Evolutionary conservation across 2,329 filamentous ascomycete species (phyloP).

Genomic region (Talaromyces funiculosus): DNA sequence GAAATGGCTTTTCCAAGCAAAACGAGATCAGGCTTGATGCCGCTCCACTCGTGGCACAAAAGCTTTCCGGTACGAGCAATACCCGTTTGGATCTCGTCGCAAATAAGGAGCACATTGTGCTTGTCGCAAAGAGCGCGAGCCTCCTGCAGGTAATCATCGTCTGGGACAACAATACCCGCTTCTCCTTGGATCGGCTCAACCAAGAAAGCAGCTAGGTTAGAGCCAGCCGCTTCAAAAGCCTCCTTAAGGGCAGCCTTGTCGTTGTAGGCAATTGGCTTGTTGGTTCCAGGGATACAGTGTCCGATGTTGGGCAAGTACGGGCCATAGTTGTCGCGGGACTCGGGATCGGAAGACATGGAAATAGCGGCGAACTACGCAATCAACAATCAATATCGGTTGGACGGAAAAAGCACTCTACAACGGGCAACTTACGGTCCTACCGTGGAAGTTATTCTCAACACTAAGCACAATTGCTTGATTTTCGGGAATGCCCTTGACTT

Average conservation of each 20-base stretch:
- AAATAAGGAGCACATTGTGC: conserved; percentile 93
- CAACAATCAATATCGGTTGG: background rate
- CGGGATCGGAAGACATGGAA: conserved; percentile 89
- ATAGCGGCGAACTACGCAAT: conserved; percentile 76
- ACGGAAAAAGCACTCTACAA: background rate
- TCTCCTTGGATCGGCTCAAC: conserved; percentile 97
- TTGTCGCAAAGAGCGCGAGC: conserved; percentile 84
- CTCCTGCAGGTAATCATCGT: conserved; percentile 76
- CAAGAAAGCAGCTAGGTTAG: conserved; percentile 84
- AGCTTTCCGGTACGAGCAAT: conserved; percentile 92
- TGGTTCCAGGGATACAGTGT: conserved; percentile 67
- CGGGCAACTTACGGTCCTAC: conserved; percentile 69
- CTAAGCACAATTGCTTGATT: conserved; percentile 80
- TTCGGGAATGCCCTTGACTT: conserved; percentile 82
- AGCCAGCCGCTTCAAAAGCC: conserved; percentile 72
- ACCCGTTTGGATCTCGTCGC: conserved; percentile 97
- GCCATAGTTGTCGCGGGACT: conserved; percentile 94
- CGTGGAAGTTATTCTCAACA: conserved; percentile 91
- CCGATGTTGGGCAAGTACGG: conserved; percentile 90
- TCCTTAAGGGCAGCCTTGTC: conserved; percentile 73
- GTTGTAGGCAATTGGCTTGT: conserved; percentile 77
- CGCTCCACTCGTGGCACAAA: conserved; percentile 90
- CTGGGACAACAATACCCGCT: conserved; percentile 91
- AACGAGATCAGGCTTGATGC: conserved; percentile 91
- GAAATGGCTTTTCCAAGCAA: conserved; percentile 96